These are phyloP conservation scores for Macrocybe gigantea DNA, from an alignment of 768 basidiomycete species.

Conservation along the genomic window DNA sequence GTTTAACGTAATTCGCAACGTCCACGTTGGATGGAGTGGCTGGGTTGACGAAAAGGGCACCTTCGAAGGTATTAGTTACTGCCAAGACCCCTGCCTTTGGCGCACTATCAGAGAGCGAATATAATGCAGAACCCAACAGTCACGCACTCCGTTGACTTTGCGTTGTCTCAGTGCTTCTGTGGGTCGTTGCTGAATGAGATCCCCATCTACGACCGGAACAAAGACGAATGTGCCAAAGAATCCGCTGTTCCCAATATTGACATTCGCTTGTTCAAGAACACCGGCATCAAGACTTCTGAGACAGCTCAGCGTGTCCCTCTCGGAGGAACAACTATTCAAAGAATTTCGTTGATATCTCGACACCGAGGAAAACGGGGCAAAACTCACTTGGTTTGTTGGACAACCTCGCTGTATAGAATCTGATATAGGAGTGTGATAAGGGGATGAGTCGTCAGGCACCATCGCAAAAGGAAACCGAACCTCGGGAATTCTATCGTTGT, in stretches of 20 bases:
- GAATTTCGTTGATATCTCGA: background rate
- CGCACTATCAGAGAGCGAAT: background rate
- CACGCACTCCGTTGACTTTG: conserved; percentile 37
- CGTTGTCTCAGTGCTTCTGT: conserved; percentile 27
- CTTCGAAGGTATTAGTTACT: conserved; percentile 35
- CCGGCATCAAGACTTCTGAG: conserved; percentile 28
- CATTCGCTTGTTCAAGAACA: conserved; percentile 27
- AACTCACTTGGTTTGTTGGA: conserved; percentile 28
- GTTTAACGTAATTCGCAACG: conserved; percentile 23
- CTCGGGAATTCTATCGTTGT: conserved; percentile 33
- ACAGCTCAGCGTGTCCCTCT: conserved; percentile 29
- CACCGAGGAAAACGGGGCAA: background rate
- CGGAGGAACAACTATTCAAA: conserved; percentile 26
- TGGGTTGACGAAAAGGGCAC: conserved; percentile 29
- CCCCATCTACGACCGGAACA: conserved; percentile 42
- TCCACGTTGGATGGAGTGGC: conserved; percentile 18
- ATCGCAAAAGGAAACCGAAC: conserved; percentile 12
- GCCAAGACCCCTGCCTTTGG: conserved; percentile 23
- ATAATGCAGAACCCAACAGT: background rate
- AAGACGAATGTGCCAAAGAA: conserved; percentile 35
- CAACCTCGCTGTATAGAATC: conserved; percentile 26
- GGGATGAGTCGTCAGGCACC: background rate
- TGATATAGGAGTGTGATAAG: conserved; percentile 10
- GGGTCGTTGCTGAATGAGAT: conserved; percentile 36
- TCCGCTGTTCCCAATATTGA: conserved; percentile 18